phyloP scores from a whole-genome alignment of 805 yeast genomes.

The Myxozyma geophila region DNA sequence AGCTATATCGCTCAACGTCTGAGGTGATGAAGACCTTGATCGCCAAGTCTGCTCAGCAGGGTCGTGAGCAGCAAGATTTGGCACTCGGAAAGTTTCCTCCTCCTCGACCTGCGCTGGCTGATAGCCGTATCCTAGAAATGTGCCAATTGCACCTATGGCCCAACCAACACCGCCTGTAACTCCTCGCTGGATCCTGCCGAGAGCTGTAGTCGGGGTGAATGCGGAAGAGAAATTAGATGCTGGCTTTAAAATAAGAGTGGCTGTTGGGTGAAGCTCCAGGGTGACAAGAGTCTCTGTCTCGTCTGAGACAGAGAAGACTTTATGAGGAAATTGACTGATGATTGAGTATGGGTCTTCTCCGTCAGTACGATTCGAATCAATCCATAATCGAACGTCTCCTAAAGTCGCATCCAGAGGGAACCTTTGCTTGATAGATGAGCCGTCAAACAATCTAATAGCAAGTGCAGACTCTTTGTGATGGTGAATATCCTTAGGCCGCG shows the following conservation, averaged over 20 bases:
- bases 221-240: constrained; percentile 45
- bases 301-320: constrained; percentile 64
- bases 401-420: constrained; percentile 56
- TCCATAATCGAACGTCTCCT: constrained; percentile 63
- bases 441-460: constrained; percentile 70
- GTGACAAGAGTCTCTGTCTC: constrained; percentile 59
- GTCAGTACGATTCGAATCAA: constrained; percentile 58
- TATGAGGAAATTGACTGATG: constrained; percentile 60
- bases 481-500: constrained; percentile 13
- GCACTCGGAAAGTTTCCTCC: constrained; percentile 9
- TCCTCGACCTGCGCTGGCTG: background rate
- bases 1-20: constrained; percentile 35
- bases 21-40: constrained; percentile 22
- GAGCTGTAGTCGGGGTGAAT: constrained; percentile 35
- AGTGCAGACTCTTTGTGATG: constrained; percentile 49
- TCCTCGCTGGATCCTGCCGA: constrained; percentile 34
- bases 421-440: constrained; percentile 57
- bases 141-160: constrained; percentile 39
- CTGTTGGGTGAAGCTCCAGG: constrained; percentile 69
- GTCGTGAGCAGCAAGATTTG: constrained; percentile 10
- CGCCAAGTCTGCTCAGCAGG: background rate
- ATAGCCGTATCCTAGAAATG: constrained; percentile 41
- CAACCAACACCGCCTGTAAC: constrained; percentile 32
- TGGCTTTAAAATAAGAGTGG: constrained; percentile 76
- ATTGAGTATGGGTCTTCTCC: constrained; percentile 56